Base-by-base conservation (phyloP, 108 stramenopile species). In the Skeletonema menzelii region DNA sequence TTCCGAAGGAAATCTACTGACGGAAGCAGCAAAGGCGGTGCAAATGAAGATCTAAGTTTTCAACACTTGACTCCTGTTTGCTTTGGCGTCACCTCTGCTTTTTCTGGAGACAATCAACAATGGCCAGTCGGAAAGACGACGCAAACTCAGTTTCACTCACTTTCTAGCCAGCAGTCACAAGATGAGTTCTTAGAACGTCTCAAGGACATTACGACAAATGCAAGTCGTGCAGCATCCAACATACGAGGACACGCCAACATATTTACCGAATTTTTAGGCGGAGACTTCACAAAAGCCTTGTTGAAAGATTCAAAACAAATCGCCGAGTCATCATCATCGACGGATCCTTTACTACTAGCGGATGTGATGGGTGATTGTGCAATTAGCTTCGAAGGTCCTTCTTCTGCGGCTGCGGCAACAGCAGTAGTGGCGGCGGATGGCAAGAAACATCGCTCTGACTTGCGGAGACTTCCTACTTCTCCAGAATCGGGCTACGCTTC, bases 311-410 rank as follows among this genome's bases (percentile, higher is more conserved):
- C 76, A 14, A 53, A 60, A 53, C 68, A 78, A 65, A 34, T 78
- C 15, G 20, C 22, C 28, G 61, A 67, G 44, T n/a, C 27, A 13
- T 31, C 57, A 19, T 66, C 57, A 19, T 66, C 88, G 47, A 55
- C 55, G 17, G 57, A 40, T 38, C 86, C 86, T 13, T 80, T 77
- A 24, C 67, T 94, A 31, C 69, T 95, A 32, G 90, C 87, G 10
- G 91, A 95, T 69, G 74, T 80, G 0, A 87, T 89, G 28, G 94
- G 91, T 60, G 86, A 91, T 32, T 89, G 83, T 34, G 91, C 90
- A 14, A 85, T 94, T 5, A 80, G 85, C 70, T 58, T 90, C 34
- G 77, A 74, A 24, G 81, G 56, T 57, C 53, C 49, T 2, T 22
- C 49, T 7, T 20, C 49, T 20, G 49, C 22, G 7, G 49, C 49